These are phyloP conservation scores for Salvia splendens DNA, from an alignment of 257 asterid species.

Conservation along the genomic window DNA sequence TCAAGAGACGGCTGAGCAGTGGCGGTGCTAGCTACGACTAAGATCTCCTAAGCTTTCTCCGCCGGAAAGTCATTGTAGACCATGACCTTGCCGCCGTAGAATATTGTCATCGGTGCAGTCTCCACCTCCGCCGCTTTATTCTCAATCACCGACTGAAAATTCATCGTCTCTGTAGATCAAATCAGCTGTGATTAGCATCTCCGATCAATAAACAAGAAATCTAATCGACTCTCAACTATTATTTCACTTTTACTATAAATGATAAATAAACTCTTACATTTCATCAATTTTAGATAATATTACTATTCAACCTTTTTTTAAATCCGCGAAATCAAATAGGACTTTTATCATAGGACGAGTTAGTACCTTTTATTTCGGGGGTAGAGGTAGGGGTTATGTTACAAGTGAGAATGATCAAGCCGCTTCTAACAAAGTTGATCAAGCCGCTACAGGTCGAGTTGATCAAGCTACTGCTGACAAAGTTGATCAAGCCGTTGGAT, in stretches of 20 bases:
- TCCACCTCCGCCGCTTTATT: constrained; percentile 36
- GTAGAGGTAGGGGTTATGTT: not conserved
- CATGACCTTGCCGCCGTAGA: constrained; percentile 50
- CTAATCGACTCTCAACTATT: no score
- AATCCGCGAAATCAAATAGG: no score
- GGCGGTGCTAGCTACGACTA: constrained; percentile 43
- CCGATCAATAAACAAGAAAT: not conserved
- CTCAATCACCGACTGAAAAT: constrained; percentile 53
- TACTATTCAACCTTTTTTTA: no score
- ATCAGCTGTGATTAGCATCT: not conserved
- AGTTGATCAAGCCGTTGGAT: no score
- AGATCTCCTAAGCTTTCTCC: constrained; percentile 45
- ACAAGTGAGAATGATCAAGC: no score
- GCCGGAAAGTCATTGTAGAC: constrained; percentile 54
- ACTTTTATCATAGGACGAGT: no score
- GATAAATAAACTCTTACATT: no score
- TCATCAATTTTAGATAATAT: no score
- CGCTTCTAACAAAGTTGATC: no score
- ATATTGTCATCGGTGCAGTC: constrained; percentile 52
- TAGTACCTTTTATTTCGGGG: constrained; percentile 48
- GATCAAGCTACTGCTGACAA: no score
- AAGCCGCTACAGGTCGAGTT: no score
- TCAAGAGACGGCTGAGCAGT: constrained; percentile 35
- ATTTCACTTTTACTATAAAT: no score
- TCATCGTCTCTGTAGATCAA: constrained; percentile 43